phyloP scores from a whole-genome alignment of 768 basidiomycete species.

The Tulasnella calospora region DNA sequence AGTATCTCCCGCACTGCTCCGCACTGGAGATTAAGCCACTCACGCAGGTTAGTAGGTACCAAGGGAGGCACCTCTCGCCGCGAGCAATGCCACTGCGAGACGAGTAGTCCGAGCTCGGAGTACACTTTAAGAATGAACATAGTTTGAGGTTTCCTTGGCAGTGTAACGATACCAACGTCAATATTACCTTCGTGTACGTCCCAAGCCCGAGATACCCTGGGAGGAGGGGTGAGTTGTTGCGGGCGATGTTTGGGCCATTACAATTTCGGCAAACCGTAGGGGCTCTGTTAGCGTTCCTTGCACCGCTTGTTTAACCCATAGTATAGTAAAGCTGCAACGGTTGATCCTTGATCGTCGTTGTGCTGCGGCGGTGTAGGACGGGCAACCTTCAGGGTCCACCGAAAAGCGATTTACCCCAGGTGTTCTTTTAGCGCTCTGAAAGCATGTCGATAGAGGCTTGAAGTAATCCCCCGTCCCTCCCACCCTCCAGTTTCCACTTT shows the following conservation, averaged over 20 bases:
- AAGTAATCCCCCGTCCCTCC: not conserved
- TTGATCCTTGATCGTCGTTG: not conserved
- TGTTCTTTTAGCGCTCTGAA: not conserved
- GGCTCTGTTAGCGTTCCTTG: not conserved
- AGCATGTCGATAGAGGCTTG: not conserved
- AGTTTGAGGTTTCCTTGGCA: too few relatives aligned
- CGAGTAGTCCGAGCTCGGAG: too few relatives aligned
- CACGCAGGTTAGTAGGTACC: too few relatives aligned
- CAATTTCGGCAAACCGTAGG: not conserved
- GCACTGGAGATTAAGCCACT: too few relatives aligned
- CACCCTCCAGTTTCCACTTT: not conserved
- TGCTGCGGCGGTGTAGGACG: not conserved
- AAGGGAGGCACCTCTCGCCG: too few relatives aligned
- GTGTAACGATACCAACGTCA: too few relatives aligned
- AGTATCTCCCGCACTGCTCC: too few relatives aligned
- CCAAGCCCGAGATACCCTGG: too few relatives aligned
- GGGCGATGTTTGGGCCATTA: not conserved
- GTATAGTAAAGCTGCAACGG: not conserved
- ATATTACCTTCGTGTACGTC: too few relatives aligned
- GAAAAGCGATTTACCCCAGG: not conserved
- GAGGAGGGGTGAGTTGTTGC: not conserved
- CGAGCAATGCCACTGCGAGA: too few relatives aligned
- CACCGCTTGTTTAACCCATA: not conserved
- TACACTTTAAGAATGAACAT: too few relatives aligned
- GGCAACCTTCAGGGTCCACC: not conserved